These are phyloP conservation scores for Penicillium sp. DNA, from an alignment of 2,329 filamentous ascomycete species.

Conservation along the genomic window DNA sequence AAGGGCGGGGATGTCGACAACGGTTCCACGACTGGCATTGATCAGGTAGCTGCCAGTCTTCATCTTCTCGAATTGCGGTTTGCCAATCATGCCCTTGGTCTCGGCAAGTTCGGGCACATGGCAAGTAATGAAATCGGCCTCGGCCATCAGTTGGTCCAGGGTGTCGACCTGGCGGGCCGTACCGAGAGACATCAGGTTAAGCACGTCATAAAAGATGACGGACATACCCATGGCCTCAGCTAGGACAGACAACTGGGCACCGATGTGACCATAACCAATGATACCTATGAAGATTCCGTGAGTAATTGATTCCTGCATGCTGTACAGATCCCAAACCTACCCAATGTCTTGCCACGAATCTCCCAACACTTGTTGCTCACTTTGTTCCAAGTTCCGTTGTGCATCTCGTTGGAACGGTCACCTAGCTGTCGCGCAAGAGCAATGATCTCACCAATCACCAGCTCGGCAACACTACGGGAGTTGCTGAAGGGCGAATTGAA, in stretches of 20 bases:
- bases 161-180: constrained; percentile 80
- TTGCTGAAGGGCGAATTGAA: constrained; percentile 99
- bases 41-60: constrained; percentile 91
- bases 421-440: constrained; percentile 85
- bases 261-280: constrained; percentile 96
- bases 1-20: constrained; percentile 90
- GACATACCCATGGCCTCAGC: constrained; percentile 98
- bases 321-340: constrained; percentile 45
- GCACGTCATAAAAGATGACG: constrained; percentile 94
- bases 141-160: constrained; percentile 71
- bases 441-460: constrained; percentile 94
- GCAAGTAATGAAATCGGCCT: constrained; percentile 88
- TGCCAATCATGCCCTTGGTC: constrained; percentile 89
- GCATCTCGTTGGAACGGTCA: constrained; percentile 91
- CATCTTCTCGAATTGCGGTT: constrained; percentile 79
- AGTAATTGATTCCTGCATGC: constrained; percentile 3
- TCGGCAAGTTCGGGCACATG: constrained; percentile 93
- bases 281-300: constrained; percentile 60
- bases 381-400: constrained; percentile 96
- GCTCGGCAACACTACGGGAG: constrained; percentile 92
- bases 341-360: constrained; percentile 93
- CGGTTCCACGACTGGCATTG: constrained; percentile 90
- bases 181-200: constrained; percentile 92
- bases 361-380: constrained; percentile 97
- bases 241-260: constrained; percentile 89